phyloP scores from a whole-genome alignment of 2,329 filamentous ascomycete species.

The Aureobasidium sp. region DNA sequence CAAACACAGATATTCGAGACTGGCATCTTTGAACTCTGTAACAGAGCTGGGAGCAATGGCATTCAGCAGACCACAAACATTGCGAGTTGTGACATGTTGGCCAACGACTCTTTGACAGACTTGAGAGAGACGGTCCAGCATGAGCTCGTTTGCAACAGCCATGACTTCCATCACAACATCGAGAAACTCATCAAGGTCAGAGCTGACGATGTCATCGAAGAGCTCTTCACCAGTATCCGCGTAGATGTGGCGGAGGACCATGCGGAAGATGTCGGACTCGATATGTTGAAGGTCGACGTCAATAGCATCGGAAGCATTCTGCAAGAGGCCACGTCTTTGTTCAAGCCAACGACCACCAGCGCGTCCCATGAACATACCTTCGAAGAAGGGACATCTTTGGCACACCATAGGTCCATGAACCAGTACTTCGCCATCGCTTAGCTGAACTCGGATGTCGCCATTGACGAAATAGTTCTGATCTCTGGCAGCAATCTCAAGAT shows the following conservation, averaged over 20 bases:
- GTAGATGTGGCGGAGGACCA: constrained; percentile 76
- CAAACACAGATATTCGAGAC: constrained; percentile 82
- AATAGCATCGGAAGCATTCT: constrained; percentile 43
- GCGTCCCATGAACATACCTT: constrained; percentile 81
- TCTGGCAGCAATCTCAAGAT: constrained; percentile 61
- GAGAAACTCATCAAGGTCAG: constrained; percentile 72
- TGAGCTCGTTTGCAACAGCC: constrained; percentile 83
- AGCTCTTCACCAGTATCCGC: constrained; percentile 71
- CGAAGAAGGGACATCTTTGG: constrained; percentile 83
- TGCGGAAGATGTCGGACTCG: constrained; percentile 60
- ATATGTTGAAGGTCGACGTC: constrained; percentile 79
- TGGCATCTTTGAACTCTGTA: constrained; percentile 76
- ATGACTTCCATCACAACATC: constrained; percentile 89
- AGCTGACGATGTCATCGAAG: constrained; percentile 66
- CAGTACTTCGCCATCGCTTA: constrained; percentile 59
- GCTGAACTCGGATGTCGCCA: constrained; percentile 69
- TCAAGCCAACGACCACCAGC: constrained; percentile 78
- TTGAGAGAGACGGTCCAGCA: constrained; percentile 85
- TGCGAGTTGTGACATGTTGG: constrained; percentile 73
- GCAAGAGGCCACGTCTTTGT: constrained; percentile 47
- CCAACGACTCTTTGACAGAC: constrained; percentile 81
- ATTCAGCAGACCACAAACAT: constrained; percentile 77
- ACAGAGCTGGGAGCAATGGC: constrained; percentile 77
- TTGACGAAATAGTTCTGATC: constrained; percentile 67
- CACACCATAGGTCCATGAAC: constrained; percentile 75